Evolutionary conservation across 768 basidiomycete genomes (phyloP), one percentile per base, ranked within the genome.

Genomic region (Cystofilobasidium capitatum): DNA sequence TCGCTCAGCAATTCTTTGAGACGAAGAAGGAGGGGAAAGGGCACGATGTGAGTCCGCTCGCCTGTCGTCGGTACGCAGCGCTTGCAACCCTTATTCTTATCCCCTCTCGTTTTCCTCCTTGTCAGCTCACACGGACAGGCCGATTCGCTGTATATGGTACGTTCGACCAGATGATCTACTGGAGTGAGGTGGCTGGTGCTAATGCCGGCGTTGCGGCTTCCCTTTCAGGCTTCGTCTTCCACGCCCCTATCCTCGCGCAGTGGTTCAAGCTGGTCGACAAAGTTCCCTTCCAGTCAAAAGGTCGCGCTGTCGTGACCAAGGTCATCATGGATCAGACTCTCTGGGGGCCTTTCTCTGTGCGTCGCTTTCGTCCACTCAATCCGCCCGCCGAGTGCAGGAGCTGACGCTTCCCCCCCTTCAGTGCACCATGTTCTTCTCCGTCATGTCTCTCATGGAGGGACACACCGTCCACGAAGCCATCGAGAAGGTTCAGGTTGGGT

Each of bases 241-340:
- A 68, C 29, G 66, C 66, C 3, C 66, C 66, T 3, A 31, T 63
- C 2, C 61, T 68, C 5, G 54, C 61, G n/a, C 66, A 68, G 33
- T 68, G 66, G 66, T 68, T 68, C 33, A 54, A 47, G 29, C n/a
- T 68, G 3, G 66, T 68, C 20, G 66, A 68, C 42, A 37, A 42
- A 29, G 33, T 68, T 16, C n/a, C 40, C 9, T 62, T 68, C 66
- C 55, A 62, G 33, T 57, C 49, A 5, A 44, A 29, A 31, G 20
- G 14, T 10, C 29, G 37, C 8, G 59, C 66, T 5, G 29, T 68
- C 14, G 47, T 29, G 13, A 45, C 55, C 2, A 68, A 68, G 66
- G 66, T 68, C 36, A 37, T 40, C 12, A 36, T 64, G 0, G 63
- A 64, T 20, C 63, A 64, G 54, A 64, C 51, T 37, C 36, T 64